Evolutionary conservation across 352 stramenopile species (phyloP).

Genomic region (Phytophthora meadii): DNA sequence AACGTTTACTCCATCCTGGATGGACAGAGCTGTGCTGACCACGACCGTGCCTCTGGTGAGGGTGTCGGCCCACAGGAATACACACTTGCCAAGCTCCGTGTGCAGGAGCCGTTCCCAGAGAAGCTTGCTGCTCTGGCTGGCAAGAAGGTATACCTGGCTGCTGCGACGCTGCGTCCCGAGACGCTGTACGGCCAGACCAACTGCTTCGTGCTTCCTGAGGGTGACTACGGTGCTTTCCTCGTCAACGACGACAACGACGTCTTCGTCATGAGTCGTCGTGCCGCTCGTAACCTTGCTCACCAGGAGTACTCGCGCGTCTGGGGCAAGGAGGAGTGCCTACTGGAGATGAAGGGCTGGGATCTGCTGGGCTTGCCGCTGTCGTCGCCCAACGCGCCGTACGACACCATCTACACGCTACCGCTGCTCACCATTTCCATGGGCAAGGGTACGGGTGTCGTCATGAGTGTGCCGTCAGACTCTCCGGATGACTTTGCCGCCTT

Average conservation of each 20-base stretch:
- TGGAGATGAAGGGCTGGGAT: conserved; percentile 96
- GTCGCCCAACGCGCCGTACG: conserved; percentile 96
- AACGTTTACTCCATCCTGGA: conserved; percentile 99
- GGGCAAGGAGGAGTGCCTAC: conserved; percentile 89
- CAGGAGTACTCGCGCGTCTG: conserved; percentile 92
- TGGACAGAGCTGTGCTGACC: conserved; percentile 99
- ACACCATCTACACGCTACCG: conserved; percentile 99
- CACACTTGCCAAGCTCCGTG: conserved; percentile 98
- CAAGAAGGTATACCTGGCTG: conserved; percentile 97
- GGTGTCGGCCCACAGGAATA: conserved; percentile 99
- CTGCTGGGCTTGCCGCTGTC: conserved; percentile 96
- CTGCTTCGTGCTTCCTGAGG: conserved; percentile 99
- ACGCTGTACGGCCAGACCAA: conserved; percentile 99
- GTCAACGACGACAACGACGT: conserved; percentile 94
- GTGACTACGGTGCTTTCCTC: conserved; percentile 98
- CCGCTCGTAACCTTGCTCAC: conserved; percentile 95
- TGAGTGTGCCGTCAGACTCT: conserved; percentile 98
- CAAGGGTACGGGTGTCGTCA: conserved; percentile 99
- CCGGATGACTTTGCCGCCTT: conserved; percentile 99
- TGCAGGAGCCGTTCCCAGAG: conserved; percentile 82
- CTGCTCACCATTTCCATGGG: conserved; percentile 99
- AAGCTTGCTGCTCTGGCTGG: conserved; percentile 79
- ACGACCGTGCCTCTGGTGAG: conserved; percentile 98
- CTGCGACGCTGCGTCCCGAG: conserved; percentile 98
- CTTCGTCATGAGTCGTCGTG: conserved; percentile 95